phyloP scores from a whole-genome alignment of 495 filamentous ascomycete genomes.

The Lepidopterella palustris region DNA sequence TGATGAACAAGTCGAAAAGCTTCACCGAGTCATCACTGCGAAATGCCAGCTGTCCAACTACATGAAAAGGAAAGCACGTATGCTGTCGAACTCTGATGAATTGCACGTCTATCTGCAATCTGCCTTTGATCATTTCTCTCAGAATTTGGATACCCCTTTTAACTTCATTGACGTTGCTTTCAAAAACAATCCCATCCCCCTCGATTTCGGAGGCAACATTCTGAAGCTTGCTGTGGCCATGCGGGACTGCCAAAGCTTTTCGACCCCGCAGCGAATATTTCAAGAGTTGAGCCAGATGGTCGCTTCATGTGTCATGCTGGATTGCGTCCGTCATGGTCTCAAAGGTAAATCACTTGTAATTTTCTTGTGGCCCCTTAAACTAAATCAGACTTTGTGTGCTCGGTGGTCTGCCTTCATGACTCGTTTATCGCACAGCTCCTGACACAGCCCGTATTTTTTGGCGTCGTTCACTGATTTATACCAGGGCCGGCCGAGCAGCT shows the following conservation, averaged over 20 bases:
- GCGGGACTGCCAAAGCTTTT: neutral
- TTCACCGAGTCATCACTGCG: neutral
- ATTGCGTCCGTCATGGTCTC: conserved; percentile 17
- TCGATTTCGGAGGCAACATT: conserved; percentile 36
- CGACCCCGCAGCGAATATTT: conserved; percentile 22
- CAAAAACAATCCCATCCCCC: conserved; percentile 36
- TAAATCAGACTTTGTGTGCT: too few relatives aligned
- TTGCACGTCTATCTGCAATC: conserved; percentile 34
- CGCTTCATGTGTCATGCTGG: conserved; percentile 35
- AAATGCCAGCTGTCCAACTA: conserved; percentile 8
- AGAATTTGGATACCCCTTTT: conserved; percentile 35
- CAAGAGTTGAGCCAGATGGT: conserved; percentile 29
- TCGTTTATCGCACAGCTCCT: neutral
- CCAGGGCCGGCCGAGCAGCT: neutral
- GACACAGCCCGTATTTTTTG: too few relatives aligned
- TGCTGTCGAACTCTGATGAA: conserved; percentile 36
- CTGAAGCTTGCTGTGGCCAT: conserved; percentile 29
- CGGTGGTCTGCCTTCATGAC: too few relatives aligned
- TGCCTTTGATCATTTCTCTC: conserved; percentile 39
- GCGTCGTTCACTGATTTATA: too few relatives aligned
- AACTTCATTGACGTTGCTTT: conserved; percentile 40
- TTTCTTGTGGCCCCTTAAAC: too few relatives aligned
- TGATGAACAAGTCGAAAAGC: conserved; percentile 11
- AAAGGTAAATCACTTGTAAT: conserved; percentile 18
- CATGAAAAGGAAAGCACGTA: conserved; percentile 23